Evolutionary conservation across 208 protist species (phyloP), one percentile per base, ranked within the genome.

Genomic region (Acanthamoeba castellanii): DNA sequence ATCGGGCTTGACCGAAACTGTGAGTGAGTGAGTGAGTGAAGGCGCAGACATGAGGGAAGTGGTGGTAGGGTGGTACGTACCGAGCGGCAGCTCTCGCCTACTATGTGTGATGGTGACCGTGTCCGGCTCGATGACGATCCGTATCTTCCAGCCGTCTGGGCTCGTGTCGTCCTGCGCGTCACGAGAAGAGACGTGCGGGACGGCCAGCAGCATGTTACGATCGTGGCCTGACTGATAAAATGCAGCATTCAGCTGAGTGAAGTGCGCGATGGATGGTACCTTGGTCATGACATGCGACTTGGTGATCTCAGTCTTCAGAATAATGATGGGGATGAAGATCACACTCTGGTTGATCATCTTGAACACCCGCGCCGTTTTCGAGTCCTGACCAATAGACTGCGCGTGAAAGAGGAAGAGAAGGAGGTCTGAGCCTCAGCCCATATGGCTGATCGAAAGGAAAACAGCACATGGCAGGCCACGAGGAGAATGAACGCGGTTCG

Each of bases 261-360:
- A 18, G 52, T 57, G 50, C 50, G 59, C 59, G 25, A 27, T 1
- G 59, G 25, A 27, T n/a, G n/a, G 20, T 50, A 52, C 72, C 72
- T 81, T 81, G 72, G 72, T 81, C 32, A 81, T 50, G 37, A 81
- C 72, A 6, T 50, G 72, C 9, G n/a, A n/a, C 37, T 81, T 42
- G 30, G 72, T 81, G 72, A 81, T 81, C 22, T 81, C 72, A 34
- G 72, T 81, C 37, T 81, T 81, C 34, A 81, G 72, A 16, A 81
- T 25, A 34, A 81, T 81, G 42, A 81, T 81, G 8, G 72, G 72
- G 22, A 81, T 81, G 72, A 81, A 81, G 42, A 81, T 81, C 37
- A 81, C 72, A 34, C 72, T 81, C 37, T 81, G 72, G 37, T 81
- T 81, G 14, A 81, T 81, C 72, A 81, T 81, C 42, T 81, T 81